Evolutionary conservation across 805 yeast genomes (phyloP), one percentile per base, ranked within the genome.

Genomic region (Schizosaccharomyces japonicus): DNA sequence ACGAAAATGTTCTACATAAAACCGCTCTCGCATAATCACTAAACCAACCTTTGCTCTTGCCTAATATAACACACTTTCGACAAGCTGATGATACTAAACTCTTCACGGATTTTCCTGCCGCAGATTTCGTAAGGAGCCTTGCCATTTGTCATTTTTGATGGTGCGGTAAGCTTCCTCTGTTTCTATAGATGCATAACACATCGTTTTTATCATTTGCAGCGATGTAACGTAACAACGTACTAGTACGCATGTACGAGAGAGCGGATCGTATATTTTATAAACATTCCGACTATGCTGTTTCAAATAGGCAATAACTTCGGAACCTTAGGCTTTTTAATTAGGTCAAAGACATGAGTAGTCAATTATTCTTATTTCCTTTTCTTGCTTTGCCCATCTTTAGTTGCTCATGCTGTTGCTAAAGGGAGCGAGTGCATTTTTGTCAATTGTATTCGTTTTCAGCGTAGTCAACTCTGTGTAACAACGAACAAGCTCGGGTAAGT

Each of bases 401-500:
- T 30, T 51, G 48, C 44, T 60, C 57, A 53, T 61, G 50, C 10
- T 56, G 50, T n/a, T n/a, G n/a, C n/a, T n/a, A n/a, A n/a, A n/a
- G 4, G 67, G 63, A 2, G 66, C 61, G 52, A 67, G 63, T 1
- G 93, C 87, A n/a, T 68, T 60, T 7, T 72, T 71, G 5, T 70
- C 60, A 1, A 73, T 58, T 6, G 17, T 29, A 29, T 25, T 30
- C 19, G 19, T 3, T 34, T 66, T 63, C 53, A 81, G 61, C 53
- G 77, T 74, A 0, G 84, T 66, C 49, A 90, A 64, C 53, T 78
- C 77, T 26, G 72, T 67, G 96, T 96, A 90, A 0, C 92, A 83
- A 45, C 75, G 70, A 56, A 76, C 80, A 54, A 90, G 63, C 58
- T 85, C 96, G 1, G 72, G 0, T 78, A 67, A 0, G 94, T 85